phyloP scores from a whole-genome alignment of 2,329 filamentous ascomycete species.

The Conoideocrella luteorostrata region DNA sequence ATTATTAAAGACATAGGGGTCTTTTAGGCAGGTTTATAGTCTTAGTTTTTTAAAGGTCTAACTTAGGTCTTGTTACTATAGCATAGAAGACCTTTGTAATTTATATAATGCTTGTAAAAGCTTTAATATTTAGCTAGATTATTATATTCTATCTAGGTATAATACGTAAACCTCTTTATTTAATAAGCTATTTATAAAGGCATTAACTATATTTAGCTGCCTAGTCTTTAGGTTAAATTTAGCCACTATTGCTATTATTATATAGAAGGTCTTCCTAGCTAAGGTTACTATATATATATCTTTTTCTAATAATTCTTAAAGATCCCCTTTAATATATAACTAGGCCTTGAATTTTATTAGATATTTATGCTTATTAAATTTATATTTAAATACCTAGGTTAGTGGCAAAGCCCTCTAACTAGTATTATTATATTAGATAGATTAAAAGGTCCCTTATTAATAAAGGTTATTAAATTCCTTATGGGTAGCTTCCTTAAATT shows the following conservation, averaged over 20 bases:
- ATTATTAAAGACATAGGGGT: neutral
- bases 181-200: constrained; percentile 5
- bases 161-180: constrained; percentile 2
- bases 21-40: neutral
- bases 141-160: neutral
- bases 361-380: constrained; percentile 6
- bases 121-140: neutral
- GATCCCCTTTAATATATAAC: constrained; percentile 1
- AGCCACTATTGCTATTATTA: too few relatives aligned
- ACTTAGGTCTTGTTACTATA: neutral
- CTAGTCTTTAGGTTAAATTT: constrained; percentile 3
- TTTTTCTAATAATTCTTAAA: constrained; percentile 3
- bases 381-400: constrained; percentile 8
- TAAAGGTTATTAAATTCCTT: neutral
- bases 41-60: neutral
- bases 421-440: neutral
- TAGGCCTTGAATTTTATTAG: constrained; percentile 2
- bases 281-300: constrained; percentile 6
- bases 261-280: constrained; percentile 5
- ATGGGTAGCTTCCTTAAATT: neutral
- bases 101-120: neutral
- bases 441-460: neutral
- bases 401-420: neutral
- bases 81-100: neutral
- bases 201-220: constrained; percentile 6